phyloP scores from a whole-genome alignment of 2,329 filamentous ascomycete species.

The Colletotrichum spaethianum region DNA sequence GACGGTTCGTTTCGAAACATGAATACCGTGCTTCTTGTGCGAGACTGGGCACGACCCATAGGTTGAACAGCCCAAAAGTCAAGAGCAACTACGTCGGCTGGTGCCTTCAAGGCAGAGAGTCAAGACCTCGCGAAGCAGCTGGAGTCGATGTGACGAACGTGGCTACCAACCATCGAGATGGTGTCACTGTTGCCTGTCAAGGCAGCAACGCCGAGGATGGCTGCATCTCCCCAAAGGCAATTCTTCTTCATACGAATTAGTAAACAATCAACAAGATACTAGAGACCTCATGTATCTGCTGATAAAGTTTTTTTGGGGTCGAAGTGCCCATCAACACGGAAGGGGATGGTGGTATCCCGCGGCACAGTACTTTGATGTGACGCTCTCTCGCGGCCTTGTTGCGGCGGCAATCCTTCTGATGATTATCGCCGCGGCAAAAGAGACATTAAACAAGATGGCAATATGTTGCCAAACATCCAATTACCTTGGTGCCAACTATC shows the following conservation, averaged over 20 bases:
- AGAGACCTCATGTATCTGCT: not conserved
- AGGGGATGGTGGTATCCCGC: not conserved
- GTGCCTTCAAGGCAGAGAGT: not conserved
- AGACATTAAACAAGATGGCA: not conserved
- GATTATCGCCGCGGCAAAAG: not conserved
- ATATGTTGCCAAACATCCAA: not conserved
- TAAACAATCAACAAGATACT: not conserved
- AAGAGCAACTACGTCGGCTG: not conserved
- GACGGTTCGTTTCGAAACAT: slow-evolving; percentile 29
- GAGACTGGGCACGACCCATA: not conserved
- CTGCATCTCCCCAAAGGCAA: not conserved
- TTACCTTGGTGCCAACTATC: not conserved
- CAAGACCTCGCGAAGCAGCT: not conserved
- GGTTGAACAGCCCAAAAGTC: not conserved
- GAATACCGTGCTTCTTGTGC: not conserved
- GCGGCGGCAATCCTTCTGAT: not conserved
- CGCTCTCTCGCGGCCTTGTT: not conserved
- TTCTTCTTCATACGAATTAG: not conserved
- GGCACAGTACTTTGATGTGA: not conserved
- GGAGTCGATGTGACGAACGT: not conserved
- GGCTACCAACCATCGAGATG: not conserved
- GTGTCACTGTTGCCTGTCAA: not conserved
- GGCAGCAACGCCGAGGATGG: not conserved
- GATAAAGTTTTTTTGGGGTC: not conserved
- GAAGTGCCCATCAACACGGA: not conserved